A percentile compares a stretch with the other conserved stretches of the same genome.
These are phyloP conservation scores for Henningerozyma blattae DNA, from an alignment of 805 yeast species.

Conservation along the genomic window DNA sequence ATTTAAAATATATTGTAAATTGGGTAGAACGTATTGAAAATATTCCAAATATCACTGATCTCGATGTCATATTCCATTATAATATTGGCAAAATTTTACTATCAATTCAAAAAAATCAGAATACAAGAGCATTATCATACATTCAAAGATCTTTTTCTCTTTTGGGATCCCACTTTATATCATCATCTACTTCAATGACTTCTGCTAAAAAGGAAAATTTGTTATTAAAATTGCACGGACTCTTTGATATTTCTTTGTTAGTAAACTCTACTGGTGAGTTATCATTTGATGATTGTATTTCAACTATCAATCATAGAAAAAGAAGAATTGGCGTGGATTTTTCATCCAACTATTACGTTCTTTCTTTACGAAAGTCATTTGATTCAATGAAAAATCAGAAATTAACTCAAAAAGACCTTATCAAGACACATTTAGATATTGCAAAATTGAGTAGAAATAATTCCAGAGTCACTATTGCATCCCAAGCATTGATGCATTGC, in stretches of 20 bases:
- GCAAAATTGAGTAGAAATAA: slow-evolving; percentile 58
- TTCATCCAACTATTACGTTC: slow-evolving; percentile 44
- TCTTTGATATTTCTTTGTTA: slow-evolving; percentile 43
- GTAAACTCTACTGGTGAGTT: slow-evolving; percentile 12
- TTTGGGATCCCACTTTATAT: slow-evolving; percentile 48
- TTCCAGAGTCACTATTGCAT: slow-evolving; percentile 60
- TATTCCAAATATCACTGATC: slow-evolving; percentile 33
- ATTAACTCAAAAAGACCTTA: slow-evolving; percentile 23
- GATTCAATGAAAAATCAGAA: slow-evolving; percentile 17
- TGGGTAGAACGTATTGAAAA: slow-evolving; percentile 51
- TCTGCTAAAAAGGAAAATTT: slow-evolving; percentile 36
- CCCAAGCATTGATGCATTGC: slow-evolving; percentile 49
- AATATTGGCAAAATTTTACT: slow-evolving; percentile 54
- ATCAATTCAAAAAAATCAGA: slow-evolving; percentile 28
- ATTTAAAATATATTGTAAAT: slow-evolving; percentile 32
- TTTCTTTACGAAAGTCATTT: slow-evolving; percentile 47
- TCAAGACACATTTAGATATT: slow-evolving; percentile 43
- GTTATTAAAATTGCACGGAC: slow-evolving; percentile 44
- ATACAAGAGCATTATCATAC: slow-evolving; percentile 25
- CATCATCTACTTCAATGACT: slow-evolving; percentile 37
- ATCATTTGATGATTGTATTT: slow-evolving; percentile 7
- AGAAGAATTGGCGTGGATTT: slow-evolving; percentile 38
- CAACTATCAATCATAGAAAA: slow-evolving; percentile 17
- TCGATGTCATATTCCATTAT: slow-evolving; percentile 42
- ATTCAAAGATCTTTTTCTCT: slow-evolving; percentile 40